Base-by-base conservation (phyloP, 2,329 filamentous ascomycete genomes). In the Elsinoe australis region DNA sequence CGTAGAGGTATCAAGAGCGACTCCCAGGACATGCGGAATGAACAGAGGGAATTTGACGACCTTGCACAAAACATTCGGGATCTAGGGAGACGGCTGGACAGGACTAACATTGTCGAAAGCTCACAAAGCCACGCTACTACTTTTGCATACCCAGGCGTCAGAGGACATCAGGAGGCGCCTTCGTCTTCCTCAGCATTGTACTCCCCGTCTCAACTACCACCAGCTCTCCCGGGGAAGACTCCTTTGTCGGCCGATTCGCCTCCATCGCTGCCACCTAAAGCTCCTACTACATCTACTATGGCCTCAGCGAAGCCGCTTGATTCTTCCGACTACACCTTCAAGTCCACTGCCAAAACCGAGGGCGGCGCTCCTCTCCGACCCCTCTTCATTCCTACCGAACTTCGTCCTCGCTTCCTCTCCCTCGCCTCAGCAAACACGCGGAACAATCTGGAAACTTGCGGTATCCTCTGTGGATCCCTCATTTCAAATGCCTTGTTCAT, bases 401-500 rank as follows among this genome's bases (percentile, higher is more conserved):
- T 98, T 1, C 85, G 88, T 21, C 67, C 73, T 2, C 71, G 75
- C 4, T 98, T 98, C 62, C 73, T 96, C 14, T 67, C 76, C 2
- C 70, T 88, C 22, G 90, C 89, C 0, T 68, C 76, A 0, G 67
- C 77, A 14, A 96, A 98, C 62, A 98, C 92, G 0, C 70, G 70
- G 22, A 73, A 74, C 3, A 94, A 94, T 28, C 75, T 96, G 14
- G 92, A 98, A 68, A 96, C 92, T 56, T 96, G 92, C 62, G 92
- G 90, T 28, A 90, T 98, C 55, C 75, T 98, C 8, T 94, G 88
- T 60, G 92, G 90, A 5, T 90, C 87, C 1, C 73, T 89, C 1
- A 85, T 95, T 59, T 90, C 89, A 56, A 95, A 95, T 61, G 92
- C 92, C 1, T 73, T 98, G 2, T 96, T 96, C 68, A 82, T 98